phyloP scores from a whole-genome alignment of 2,329 filamentous ascomycete species.

The Aspergillus jensenii region DNA sequence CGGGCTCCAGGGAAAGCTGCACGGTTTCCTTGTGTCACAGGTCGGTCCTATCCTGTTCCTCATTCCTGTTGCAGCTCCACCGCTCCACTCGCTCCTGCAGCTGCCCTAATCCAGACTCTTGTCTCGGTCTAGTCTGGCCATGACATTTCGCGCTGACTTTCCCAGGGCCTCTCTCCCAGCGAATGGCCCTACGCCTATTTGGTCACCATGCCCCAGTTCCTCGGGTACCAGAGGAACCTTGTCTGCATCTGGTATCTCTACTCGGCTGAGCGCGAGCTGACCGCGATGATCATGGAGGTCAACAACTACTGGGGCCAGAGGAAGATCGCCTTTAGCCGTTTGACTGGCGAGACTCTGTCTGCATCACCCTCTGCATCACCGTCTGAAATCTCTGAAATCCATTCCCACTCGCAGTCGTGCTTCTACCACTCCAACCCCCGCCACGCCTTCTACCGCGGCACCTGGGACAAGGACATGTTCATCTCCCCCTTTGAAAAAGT shows the following conservation, averaged over 20 bases:
- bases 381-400: neutral
- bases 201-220: slow-evolving; percentile 10
- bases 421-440: slow-evolving; percentile 2
- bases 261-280: slow-evolving; percentile 2
- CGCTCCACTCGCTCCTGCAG: neutral
- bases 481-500: slow-evolving; percentile 11
- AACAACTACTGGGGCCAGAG: slow-evolving; percentile 17
- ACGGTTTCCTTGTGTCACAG: slow-evolving; percentile 7
- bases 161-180: slow-evolving; percentile 9
- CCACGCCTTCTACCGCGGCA: neutral
- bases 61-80: neutral
- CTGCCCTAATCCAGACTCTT: neutral
- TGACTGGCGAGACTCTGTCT: neutral
- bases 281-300: slow-evolving; percentile 12
- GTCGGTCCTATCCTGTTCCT: neutral
- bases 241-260: slow-evolving; percentile 13
- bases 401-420: neutral
- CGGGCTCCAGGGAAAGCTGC: slow-evolving; percentile 8
- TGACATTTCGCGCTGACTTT: neutral
- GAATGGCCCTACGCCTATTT: slow-evolving; percentile 12
- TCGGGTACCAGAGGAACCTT: slow-evolving; percentile 8
- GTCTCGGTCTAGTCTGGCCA: neutral
- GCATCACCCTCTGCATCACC: neutral
- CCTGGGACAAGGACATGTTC: slow-evolving; percentile 8
- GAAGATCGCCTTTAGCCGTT: slow-evolving; percentile 9